Evolutionary conservation across 78 protist genomes (phyloP).

Genomic region (Protostelium mycophagum): DNA sequence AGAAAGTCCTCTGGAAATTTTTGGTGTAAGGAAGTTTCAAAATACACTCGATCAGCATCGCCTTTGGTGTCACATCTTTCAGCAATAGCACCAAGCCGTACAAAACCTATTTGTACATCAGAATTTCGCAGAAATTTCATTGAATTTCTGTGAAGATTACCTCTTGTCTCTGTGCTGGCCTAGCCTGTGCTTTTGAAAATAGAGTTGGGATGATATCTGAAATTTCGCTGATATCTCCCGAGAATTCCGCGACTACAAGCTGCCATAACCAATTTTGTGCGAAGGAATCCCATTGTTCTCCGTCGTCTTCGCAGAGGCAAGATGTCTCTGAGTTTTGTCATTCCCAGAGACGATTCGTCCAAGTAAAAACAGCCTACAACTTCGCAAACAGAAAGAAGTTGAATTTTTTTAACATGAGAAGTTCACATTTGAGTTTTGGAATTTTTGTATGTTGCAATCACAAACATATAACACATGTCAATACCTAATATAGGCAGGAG

Average conservation of each 20-base stretch:
- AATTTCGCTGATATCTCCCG: not conserved
- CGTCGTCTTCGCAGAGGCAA: not conserved
- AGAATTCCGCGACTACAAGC: not conserved
- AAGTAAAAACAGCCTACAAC: too few relatives aligned
- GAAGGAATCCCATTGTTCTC: not conserved
- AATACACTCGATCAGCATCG: not conserved
- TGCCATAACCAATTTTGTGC: not conserved
- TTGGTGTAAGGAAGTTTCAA: not conserved
- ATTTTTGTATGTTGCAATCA: not conserved
- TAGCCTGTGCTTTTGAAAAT: not conserved
- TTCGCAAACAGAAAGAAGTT: too few relatives aligned
- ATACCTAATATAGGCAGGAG: not conserved
- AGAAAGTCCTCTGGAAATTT: not conserved
- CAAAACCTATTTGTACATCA: not conserved
- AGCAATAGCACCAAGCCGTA: not conserved
- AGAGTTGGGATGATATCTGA: not conserved
- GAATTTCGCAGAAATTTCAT: not conserved
- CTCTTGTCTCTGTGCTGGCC: not conserved
- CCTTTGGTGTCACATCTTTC: not conserved
- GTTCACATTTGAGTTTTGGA: too few relatives aligned
- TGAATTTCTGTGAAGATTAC: too few relatives aligned
- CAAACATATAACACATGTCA: not conserved
- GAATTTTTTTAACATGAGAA: too few relatives aligned
- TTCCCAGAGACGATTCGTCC: too few relatives aligned
- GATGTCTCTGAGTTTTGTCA: not conserved